phyloP scores from a whole-genome alignment of 2,329 filamentous ascomycete genomes.

The Nemania bipapillata region DNA sequence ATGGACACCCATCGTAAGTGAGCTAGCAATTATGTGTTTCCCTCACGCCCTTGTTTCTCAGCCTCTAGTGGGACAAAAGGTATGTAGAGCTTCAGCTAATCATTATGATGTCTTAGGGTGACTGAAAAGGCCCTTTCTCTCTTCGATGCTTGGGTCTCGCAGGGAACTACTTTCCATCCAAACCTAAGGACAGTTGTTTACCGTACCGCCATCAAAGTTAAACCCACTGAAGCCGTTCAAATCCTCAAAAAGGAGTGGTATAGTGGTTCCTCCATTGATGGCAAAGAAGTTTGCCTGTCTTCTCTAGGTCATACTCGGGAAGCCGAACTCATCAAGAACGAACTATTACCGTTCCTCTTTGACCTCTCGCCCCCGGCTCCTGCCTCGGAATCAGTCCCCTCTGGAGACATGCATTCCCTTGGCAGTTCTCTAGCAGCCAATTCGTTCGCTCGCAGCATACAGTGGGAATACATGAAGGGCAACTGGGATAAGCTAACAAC shows the following conservation, averaged over 20 bases:
- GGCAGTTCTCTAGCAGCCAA: constrained; percentile 79
- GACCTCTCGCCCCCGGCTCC: constrained; percentile 65
- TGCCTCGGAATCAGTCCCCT: constrained; percentile 73
- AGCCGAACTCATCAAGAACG: constrained; percentile 71
- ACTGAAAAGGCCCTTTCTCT: constrained; percentile 78
- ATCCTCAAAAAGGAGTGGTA: constrained; percentile 86
- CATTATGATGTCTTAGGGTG: constrained; percentile 58
- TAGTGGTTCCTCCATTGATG: constrained; percentile 84
- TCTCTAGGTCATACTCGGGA: constrained; percentile 80
- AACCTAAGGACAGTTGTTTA: constrained; percentile 84
- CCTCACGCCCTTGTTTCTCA: neutral
- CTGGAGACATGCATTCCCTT: constrained; percentile 87
- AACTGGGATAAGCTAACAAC: constrained; percentile 81
- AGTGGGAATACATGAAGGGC: constrained; percentile 87
- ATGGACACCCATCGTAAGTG: constrained; percentile 77
- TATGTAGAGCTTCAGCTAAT: constrained; percentile 36
- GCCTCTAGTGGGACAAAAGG: neutral
- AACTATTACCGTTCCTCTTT: constrained; percentile 81
- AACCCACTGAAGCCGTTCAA: constrained; percentile 75
- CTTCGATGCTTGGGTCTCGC: constrained; percentile 81
- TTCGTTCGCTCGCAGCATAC: constrained; percentile 73
- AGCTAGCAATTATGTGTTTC: constrained; percentile 6
- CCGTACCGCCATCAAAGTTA: constrained; percentile 75
- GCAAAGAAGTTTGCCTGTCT: constrained; percentile 84
- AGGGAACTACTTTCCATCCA: constrained; percentile 77